Base-by-base conservation (phyloP, 225 moss, liverwort and hornwort genomes). In the Bryoerythrophyllum caledonicum region DNA sequence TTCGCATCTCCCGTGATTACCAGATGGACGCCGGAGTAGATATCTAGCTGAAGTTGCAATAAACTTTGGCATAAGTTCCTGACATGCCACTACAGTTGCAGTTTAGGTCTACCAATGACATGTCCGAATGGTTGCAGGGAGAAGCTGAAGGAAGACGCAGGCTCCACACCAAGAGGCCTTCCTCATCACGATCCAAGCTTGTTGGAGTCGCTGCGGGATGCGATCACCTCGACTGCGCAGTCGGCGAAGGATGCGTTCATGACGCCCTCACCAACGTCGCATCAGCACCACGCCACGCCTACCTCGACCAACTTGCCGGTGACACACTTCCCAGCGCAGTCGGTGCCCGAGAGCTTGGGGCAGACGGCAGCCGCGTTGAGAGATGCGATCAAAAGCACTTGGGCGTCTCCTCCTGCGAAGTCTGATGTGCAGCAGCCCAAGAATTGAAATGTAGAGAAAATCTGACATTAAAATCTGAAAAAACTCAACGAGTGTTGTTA, bases 321-420 rank as follows among this genome's bases (percentile, higher is more conserved):
- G 44, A 84, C 82, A 2, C 84, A 84, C 8, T 84, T 79, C 4
- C 82, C 84, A 19, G 76, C 84, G 20, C 59, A 87, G 62, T 75
- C 87, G 5, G 23, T 79, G 12, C 27, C 80, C 13, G 84, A 80
- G 26, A 85, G 87, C 37, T 1, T 87, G 15, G 84, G 76, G 11
- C 82, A 87, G 74, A 80, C 80, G 2, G 82, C 80, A 21, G 79
- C 84, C 58, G 82, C 85, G 24, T 8, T 87, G 49, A 56, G 74
- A 34, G 84, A 87, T 21, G 82, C 82, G 2, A 41, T 87, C 21
- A 75, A 68, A 21, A 80, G 72, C 63, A 75, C 84, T 30, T 76
- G 80, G 80, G 6, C 82, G 0, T 21, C 82, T 65, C 30, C 57
- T 51, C 30, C n/a, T 13, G 38, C 81, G 34, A n/a, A 49, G 17